Evolutionary conservation across 257 asterid genomes (phyloP), one percentile per base, ranked within the genome.

Genomic region (Asclepias syriaca): DNA sequence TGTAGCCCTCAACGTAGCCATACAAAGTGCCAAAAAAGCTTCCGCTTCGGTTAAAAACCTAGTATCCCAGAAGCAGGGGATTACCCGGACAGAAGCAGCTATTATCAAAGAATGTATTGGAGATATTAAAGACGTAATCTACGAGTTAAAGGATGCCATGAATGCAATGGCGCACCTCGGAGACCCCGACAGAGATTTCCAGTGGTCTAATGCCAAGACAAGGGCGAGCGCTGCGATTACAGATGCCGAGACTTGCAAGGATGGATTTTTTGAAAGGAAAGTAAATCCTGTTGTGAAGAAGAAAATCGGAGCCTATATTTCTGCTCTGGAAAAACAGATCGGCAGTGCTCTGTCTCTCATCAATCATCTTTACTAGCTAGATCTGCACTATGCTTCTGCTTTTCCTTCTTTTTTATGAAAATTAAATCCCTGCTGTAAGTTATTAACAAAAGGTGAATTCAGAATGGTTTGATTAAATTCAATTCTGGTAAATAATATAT

Each of bases 191-290:
- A 68, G 81, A 71, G 85, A 58, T 37, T 86, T 82, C 18, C 82
- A 91, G 58, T 86, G 88, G 86, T 71, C 89, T 27, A 89, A 81
- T 43, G 95, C 95, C 0, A 89, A 86, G 78, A 91, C 96, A 2
- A 85, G 84, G 57, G 96, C 90, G 5, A 89, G 97, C 78, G 89
- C 96, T 12, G 97, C 93, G 37, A 85, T 89, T 27, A 83, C 95
- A 19, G 92, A 91, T 24, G 86, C 86, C 0, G 97, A 89, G 21
- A 85, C 96, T 1, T 87, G 97, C 72, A 57, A 81, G 49, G 96
- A 91, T 60, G 91, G 85, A 2, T 64, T 85, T 12, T 45, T 80
- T 2, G 87, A 21, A 0, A 49, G 79, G 70, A 81, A 77, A 46
- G 81, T 82, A 10, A 84, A 53, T 60, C 15, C 72, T 27, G 14